These are phyloP conservation scores for Alternaria tenuissima DNA, from an alignment of 2,329 filamentous ascomycete genomes.

Conservation along the genomic window DNA sequence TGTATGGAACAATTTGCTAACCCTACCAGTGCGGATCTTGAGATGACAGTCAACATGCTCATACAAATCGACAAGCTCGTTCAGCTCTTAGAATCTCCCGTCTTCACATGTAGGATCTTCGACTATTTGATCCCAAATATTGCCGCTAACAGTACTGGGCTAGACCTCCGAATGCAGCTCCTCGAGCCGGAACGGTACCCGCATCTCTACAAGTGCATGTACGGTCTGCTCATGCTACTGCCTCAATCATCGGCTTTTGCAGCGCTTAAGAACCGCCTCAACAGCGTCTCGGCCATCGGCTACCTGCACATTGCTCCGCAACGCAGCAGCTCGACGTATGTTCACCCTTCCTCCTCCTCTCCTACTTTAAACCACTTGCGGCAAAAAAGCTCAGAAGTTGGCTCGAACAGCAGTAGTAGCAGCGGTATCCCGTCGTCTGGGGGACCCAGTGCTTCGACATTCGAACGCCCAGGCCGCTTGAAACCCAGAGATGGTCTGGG, in stretches of 20 bases:
- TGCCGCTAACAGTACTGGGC: not conserved
- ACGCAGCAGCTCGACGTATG: slow-evolving; percentile 74
- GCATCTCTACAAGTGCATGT: slow-evolving; percentile 96
- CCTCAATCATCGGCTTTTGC: slow-evolving; percentile 97
- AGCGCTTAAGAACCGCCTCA: slow-evolving; percentile 92
- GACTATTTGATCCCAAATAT: slow-evolving; percentile 18
- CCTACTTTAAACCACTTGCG: slow-evolving; percentile 51
- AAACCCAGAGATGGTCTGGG: slow-evolving; percentile 65
- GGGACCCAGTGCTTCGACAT: slow-evolving; percentile 45
- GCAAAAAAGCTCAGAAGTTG: slow-evolving; percentile 54
- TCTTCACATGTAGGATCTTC: slow-evolving; percentile 83
- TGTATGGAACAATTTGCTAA: slow-evolving; percentile 28
- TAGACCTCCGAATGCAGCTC: slow-evolving; percentile 91
- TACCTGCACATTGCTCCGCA: slow-evolving; percentile 82
- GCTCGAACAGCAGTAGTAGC: slow-evolving; percentile 38
- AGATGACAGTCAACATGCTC: slow-evolving; percentile 98
- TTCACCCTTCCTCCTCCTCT: slow-evolving; percentile 47
- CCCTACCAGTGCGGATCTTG: slow-evolving; percentile 80
- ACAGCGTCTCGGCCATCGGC: slow-evolving; percentile 96
- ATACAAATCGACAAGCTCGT: slow-evolving; percentile 99
- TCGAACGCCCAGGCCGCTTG: slow-evolving; percentile 69
- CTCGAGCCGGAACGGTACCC: slow-evolving; percentile 95
- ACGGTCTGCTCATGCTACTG: slow-evolving; percentile 96
- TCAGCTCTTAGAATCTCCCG: slow-evolving; percentile 93
- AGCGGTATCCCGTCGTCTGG: slow-evolving; percentile 33